phyloP scores from a whole-genome alignment of 805 yeast species.

The Cyberlindnera petersonii region DNA sequence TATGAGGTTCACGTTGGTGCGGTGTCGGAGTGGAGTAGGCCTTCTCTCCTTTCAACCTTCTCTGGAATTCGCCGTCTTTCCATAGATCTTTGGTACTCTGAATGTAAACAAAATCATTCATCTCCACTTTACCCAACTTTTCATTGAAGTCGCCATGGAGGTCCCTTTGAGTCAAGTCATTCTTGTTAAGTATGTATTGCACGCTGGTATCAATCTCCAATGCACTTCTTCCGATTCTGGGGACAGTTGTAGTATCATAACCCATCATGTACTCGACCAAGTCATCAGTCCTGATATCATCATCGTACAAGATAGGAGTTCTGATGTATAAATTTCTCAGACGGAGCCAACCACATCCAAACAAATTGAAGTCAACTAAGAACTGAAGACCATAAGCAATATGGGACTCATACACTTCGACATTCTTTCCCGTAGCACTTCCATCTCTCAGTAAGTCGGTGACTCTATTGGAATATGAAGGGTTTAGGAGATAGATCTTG shows the following conservation, averaged over 20 bases:
- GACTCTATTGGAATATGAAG: conserved; percentile 52
- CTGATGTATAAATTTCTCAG: conserved; percentile 49
- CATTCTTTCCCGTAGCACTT: conserved; percentile 30
- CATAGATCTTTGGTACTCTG: conserved; percentile 53
- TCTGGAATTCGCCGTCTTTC: conserved; percentile 52
- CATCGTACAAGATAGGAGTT: conserved; percentile 44
- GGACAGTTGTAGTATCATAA: conserved; percentile 26
- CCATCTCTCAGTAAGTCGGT: conserved; percentile 47
- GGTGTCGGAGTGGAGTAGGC: conserved; percentile 27
- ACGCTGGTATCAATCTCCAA: conserved; percentile 72
- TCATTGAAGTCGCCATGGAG: conserved; percentile 50
- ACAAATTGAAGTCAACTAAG: conserved; percentile 75
- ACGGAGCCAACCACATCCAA: conserved; percentile 77
- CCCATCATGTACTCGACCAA: conserved; percentile 32
- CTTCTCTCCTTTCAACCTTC: conserved; percentile 38
- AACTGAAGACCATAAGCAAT: conserved; percentile 76
- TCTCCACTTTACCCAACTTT: conserved; percentile 18
- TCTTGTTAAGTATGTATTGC: conserved; percentile 55
- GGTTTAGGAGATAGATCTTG: conserved; percentile 65
- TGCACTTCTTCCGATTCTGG: conserved; percentile 57
- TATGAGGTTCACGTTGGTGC: conserved; percentile 26
- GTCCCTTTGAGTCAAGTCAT: conserved; percentile 38
- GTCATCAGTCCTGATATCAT: conserved; percentile 29
- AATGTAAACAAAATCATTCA: conserved; percentile 28
- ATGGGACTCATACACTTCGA: conserved; percentile 73